A percentile compares a stretch with the other conserved stretches of the same genome.
Evolutionary conservation across 371 early-diverging fungal genomes (phyloP).

Genomic region (Mortierella sp.): DNA sequence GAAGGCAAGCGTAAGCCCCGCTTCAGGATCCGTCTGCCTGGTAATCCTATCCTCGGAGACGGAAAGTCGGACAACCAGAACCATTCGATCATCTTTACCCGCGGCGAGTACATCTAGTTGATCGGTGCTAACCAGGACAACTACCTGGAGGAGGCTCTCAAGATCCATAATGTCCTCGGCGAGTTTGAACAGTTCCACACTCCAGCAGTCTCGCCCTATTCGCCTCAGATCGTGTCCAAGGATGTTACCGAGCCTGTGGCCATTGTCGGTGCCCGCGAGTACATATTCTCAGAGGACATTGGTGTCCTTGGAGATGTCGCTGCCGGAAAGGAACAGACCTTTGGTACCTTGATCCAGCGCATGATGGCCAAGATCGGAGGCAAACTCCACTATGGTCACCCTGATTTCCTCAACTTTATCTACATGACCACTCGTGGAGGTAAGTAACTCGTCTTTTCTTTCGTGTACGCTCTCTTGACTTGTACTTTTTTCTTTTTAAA

Average conservation of each 20-base stretch:
- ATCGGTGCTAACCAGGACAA: constrained; percentile 96
- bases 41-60: constrained; percentile 91
- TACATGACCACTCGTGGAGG: constrained; percentile 93
- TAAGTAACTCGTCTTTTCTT: constrained; percentile 7
- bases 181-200: constrained; percentile 88
- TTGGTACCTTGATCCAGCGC: constrained; percentile 90
- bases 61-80: constrained; percentile 95
- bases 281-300: constrained; percentile 91
- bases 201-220: constrained; percentile 77
- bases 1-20: constrained; percentile 81
- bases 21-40: constrained; percentile 86
- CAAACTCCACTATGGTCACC: constrained; percentile 92
- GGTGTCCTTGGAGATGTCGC: constrained; percentile 93
- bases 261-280: constrained; percentile 93
- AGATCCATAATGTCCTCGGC: constrained; percentile 87
- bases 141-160: constrained; percentile 90
- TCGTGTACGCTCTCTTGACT: background rate
- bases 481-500: background rate
- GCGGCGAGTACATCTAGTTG: constrained; percentile 89
- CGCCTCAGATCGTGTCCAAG: constrained; percentile 61
- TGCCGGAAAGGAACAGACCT: constrained; percentile 92
- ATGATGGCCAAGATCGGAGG: constrained; percentile 90
- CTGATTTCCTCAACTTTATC: constrained; percentile 91
- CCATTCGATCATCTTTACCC: constrained; percentile 85
- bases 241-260: constrained; percentile 81